These are phyloP conservation scores for Chamaecyparis obtusa DNA, from an alignment of 75 land plant genomes.

Conservation along the genomic window DNA sequence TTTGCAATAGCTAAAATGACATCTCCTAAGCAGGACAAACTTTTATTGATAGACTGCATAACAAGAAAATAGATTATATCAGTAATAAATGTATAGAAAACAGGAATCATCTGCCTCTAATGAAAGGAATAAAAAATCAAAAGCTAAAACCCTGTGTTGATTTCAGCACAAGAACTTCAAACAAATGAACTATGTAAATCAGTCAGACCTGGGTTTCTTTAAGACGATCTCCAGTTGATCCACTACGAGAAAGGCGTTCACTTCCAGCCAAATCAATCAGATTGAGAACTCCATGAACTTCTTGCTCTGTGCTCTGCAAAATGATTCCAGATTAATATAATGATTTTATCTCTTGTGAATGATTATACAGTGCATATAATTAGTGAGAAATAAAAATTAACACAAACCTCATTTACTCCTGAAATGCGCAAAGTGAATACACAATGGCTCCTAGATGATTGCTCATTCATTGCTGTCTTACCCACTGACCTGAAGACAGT, in stretches of 20 bases:
- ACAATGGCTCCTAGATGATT: conserved; percentile 54
- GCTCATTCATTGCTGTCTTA: conserved; percentile 55
- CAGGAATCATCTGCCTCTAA: neutral
- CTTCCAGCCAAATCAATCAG: conserved; percentile 37
- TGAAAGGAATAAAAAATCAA: neutral
- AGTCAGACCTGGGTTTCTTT: conserved; percentile 32
- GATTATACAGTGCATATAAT: neutral
- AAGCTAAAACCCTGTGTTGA: neutral
- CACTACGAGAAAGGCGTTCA: conserved; percentile 34
- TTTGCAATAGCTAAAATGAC: conserved; percentile 88
- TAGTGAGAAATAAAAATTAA: neutral
- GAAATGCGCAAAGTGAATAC: conserved; percentile 55
- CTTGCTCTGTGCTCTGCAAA: conserved; percentile 32
- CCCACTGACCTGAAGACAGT: conserved; percentile 40
- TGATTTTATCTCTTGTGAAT: neutral
- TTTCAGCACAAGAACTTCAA: neutral
- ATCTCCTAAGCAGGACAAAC: conserved; percentile 79
- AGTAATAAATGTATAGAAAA: neutral
- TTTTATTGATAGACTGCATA: conserved; percentile 89
- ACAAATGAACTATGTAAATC: neutral
- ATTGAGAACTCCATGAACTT: conserved; percentile 35
- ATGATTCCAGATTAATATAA: neutral
- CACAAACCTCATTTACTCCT: conserved; percentile 46
- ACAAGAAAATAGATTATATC: neutral
- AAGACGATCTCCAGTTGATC: conserved; percentile 33